Base-by-base conservation (phyloP, 164 flowering plant genomes). In the Aristolochia fimbriata region DNA sequence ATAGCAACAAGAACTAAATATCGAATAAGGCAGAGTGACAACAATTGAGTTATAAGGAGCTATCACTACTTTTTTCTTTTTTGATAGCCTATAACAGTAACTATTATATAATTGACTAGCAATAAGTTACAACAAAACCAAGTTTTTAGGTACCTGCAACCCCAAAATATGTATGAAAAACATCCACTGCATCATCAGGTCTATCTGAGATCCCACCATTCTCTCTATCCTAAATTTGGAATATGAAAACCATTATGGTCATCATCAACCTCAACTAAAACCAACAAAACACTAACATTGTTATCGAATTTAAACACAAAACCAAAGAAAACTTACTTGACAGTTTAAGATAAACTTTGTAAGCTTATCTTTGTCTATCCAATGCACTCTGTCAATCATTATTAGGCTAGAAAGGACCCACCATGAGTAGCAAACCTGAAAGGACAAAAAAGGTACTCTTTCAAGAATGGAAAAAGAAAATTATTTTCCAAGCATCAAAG, bases 361-460 rank as follows among this genome's bases (percentile, higher is more conserved):
- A 72, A 92, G 94, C 79, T 84, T 89, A 51, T 80, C 77, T 75
- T 87, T 89, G 74, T 77, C 83, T 65, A 89, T 92, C 98, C 96
- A 92, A 64, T 86, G 96, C 65, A 87, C 98, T 69, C 87, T 80
- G 67, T 92, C 92, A 47, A 92, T 89, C 87, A 92, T 78, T 58
- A 75, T 83, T 71, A 92, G 74, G 77, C 98, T 84, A 62, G 97
- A 81, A 63, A 92, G 97, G 54, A 89, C 97, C 97, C 98, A 92
- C 97, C 97, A 92, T 2, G 97, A 92, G 74, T 92, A 89, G 78
- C 98, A 92, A 33, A 92, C 98, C 98, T 88, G 75, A 52, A 75
- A 30, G 1, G 54, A 70, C n/a, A 4, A 51, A 46, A 31, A 31
- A 37, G 12, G 4, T 3, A 10, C 23, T 62, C 23, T 49, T 49